Conservation (phyloP, 108 stramenopile genomes). For the Nitzschia sp. region DNA sequence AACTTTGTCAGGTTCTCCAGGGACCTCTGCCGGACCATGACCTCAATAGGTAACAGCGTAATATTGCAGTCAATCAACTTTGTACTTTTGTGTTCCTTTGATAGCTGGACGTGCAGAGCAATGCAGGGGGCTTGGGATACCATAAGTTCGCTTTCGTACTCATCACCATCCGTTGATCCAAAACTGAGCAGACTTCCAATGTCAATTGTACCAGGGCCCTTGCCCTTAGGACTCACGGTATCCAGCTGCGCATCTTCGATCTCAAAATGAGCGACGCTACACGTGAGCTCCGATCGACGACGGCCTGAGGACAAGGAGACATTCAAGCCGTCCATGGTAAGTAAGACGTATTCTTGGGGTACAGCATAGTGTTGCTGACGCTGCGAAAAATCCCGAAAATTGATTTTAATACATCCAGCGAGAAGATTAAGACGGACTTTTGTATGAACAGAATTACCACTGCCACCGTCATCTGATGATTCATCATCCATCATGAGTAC, state of each 20-base stretch:
- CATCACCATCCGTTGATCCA: constrained; percentile 18
- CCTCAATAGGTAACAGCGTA: constrained; percentile 47
- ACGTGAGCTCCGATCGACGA: constrained; percentile 32
- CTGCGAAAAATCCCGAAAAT: constrained; percentile 15
- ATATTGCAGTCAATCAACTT: constrained; percentile 27
- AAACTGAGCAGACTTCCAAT: constrained; percentile 41
- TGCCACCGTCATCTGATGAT: constrained; percentile 1
- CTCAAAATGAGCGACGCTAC: constrained; percentile 60
- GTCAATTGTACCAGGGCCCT: constrained; percentile 17
- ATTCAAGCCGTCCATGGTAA: constrained; percentile 55
- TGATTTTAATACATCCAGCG: constrained; percentile 52
- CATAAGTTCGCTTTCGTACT: constrained; percentile 23
- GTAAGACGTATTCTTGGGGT: constrained; percentile 53
- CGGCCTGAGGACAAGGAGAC: constrained; percentile 30
- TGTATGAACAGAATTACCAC: constrained; percentile 44
- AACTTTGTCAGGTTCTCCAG: constrained; percentile 34
- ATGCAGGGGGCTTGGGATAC: constrained; percentile 61
- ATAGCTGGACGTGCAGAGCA: constrained; percentile 18
- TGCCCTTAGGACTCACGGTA: neutral
- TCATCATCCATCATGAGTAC: constrained; percentile 7
- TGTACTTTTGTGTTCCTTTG: neutral
- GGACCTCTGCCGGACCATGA: constrained; percentile 44
- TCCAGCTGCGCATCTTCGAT: constrained; percentile 59
- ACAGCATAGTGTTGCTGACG: neutral
- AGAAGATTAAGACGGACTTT: constrained; percentile 53